phyloP scores from a whole-genome alignment of 2,329 filamentous ascomycete species.

The Botryosphaeria dothidea region DNA sequence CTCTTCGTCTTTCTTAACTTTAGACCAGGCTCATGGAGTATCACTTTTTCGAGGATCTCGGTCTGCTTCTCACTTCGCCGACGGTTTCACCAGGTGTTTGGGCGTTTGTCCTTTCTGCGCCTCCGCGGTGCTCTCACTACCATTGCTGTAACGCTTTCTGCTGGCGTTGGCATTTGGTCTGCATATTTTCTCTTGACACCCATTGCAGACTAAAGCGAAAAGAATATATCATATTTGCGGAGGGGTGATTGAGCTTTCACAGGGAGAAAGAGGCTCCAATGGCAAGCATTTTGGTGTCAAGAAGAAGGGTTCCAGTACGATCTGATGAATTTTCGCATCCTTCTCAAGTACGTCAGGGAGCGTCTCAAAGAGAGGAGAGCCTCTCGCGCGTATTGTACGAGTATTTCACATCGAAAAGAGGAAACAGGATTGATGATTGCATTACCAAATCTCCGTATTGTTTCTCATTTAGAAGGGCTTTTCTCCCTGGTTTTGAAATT shows the following conservation, averaged over 20 bases:
- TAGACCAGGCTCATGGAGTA: constrained; percentile 15
- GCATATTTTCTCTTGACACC: not conserved
- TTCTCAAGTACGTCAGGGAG: not conserved
- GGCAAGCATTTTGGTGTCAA: not conserved
- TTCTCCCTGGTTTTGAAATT: not conserved
- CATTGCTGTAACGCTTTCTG: not conserved
- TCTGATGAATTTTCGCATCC: not conserved
- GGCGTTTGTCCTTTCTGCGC: not conserved
- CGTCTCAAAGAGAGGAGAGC: not conserved
- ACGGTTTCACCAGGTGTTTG: constrained; percentile 1
- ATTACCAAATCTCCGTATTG: not conserved
- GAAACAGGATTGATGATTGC: not conserved
- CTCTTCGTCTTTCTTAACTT: not conserved
- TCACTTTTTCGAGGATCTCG: not conserved
- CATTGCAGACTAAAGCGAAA: not conserved
- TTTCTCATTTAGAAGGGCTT: not conserved
- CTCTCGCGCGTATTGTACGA: not conserved
- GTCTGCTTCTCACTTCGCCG: not conserved
- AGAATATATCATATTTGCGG: not conserved
- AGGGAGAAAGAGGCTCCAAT: not conserved
- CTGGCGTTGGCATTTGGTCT: not conserved
- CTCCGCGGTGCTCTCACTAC: not conserved
- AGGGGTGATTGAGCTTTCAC: not conserved
- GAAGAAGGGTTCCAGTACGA: not conserved
- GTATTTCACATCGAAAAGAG: not conserved